phyloP scores from a whole-genome alignment of 116 monocot genomes.

The Posidonia oceanica region DNA sequence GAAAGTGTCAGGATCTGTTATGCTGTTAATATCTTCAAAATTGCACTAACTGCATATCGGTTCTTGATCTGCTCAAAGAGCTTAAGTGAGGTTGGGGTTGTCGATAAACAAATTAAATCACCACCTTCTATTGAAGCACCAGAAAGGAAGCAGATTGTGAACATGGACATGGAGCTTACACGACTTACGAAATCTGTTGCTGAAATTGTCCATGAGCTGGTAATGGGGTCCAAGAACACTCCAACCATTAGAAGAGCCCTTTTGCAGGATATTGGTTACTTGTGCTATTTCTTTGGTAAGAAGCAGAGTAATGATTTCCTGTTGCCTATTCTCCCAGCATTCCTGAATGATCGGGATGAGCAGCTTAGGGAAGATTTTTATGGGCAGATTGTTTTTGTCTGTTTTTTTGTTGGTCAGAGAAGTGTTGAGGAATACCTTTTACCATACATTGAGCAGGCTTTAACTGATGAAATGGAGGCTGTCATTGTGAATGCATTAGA shows the following conservation, averaged over 20 bases:
- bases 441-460: conserved; percentile 88
- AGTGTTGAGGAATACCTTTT: conserved; percentile 96
- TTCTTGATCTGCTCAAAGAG: conserved; percentile 45
- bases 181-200: conserved; percentile 72
- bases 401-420: conserved; percentile 86
- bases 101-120: conserved; percentile 27
- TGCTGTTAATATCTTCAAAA: conserved; percentile 86
- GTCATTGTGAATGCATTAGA: conserved; percentile 90
- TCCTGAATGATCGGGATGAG: conserved; percentile 94
- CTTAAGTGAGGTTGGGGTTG: conserved; percentile 22
- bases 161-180: conserved; percentile 32
- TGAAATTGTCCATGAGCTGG: conserved; percentile 93
- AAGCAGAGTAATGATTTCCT: conserved; percentile 92
- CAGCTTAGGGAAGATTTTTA: conserved; percentile 82
- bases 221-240: conserved; percentile 92
- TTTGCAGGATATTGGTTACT: conserved; percentile 66
- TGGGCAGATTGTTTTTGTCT: conserved; percentile 78
- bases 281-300: conserved; percentile 94
- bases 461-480: conserved; percentile 76
- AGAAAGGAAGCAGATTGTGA: conserved; percentile 23
- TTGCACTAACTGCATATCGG: conserved; percentile 83
- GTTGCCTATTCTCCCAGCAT: conserved; percentile 92
- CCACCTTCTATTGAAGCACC: conserved; percentile 24
- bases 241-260: conserved; percentile 93
- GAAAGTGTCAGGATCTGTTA: conserved; percentile 99